Base-by-base conservation (phyloP, 2,329 filamentous ascomycete species). In the Cordyceps cicadae region DNA sequence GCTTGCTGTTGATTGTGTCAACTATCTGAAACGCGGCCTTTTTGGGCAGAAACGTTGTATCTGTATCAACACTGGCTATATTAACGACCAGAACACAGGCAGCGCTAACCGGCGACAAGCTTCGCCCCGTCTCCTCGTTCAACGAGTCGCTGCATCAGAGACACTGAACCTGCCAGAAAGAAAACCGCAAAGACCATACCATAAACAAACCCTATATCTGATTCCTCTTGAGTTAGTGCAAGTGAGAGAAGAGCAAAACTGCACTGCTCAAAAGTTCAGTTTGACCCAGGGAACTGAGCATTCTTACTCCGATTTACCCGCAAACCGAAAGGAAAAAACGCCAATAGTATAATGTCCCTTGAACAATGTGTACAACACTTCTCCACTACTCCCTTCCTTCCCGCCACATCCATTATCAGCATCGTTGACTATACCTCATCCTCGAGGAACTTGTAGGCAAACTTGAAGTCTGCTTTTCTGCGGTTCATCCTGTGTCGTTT, bases 401-500 rank as follows among this genome's bases (percentile, higher is more conserved):
- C 17, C 14, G 15, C 17, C 32, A 14, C 17, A 19, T 5, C 6
- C 43, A 46, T 41, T 29, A 43, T 41, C 9, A n/a, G 11, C 15
- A 17, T 43, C 39, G 17, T n/a, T 4, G 15, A 9, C 45, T 69
- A 87, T 69, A 96, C 83, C 75, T 97, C 93, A 71, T 97, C 93
- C 75, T 97, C 93, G 67, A 97, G 83, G 77, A 94, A 97, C 76
- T 96, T 96, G 81, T 97, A 97, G 63, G 90, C 89, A 76, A 97
- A 97, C 77, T 96, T 95, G 81, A 97, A 97, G 74, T 97, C 93
- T 61, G 91, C 92, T 80, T 97, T 97, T 72, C 93, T 82, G 66
- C 93, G 89, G 75, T 97, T 97, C 93, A 97, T 97, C 93, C 93
- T 97, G 70, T 45, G 63, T 3, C 15, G 5, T 43, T 15, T 14